Evolutionary conservation across 768 basidiomycete genomes (phyloP).

Genomic region (Lactarius hengduanensis): DNA sequence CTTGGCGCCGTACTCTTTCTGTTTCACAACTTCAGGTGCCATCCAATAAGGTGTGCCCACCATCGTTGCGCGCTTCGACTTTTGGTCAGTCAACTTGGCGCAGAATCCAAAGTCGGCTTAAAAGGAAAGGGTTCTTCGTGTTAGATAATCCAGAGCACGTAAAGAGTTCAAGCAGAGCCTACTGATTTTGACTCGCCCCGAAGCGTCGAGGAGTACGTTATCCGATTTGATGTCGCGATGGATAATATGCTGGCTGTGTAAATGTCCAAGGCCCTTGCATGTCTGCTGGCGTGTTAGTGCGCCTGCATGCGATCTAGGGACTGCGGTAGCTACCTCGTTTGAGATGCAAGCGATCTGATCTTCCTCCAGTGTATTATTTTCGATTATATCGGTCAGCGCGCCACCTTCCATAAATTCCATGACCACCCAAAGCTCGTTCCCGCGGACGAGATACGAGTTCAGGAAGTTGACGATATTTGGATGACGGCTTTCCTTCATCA

Average conservation of each 20-base stretch:
- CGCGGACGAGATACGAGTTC: slow-evolving; percentile 86
- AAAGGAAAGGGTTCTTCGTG: not conserved
- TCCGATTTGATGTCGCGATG: slow-evolving; percentile 98
- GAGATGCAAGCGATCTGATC: slow-evolving; percentile 93
- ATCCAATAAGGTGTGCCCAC: slow-evolving; percentile 99
- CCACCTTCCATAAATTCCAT: slow-evolving; percentile 99
- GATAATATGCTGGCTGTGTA: slow-evolving; percentile 93
- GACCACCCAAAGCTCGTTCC: slow-evolving; percentile 91
- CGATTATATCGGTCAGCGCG: slow-evolving; percentile 95
- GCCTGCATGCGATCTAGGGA: not conserved
- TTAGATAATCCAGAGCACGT: not conserved
- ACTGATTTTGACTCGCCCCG: slow-evolving; percentile 98
- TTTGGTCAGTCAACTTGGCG: slow-evolving; percentile 93
- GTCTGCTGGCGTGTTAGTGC: slow-evolving; percentile 51
- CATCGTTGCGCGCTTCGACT: slow-evolving; percentile 98
- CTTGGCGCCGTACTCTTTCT: slow-evolving; percentile 95
- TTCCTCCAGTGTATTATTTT: slow-evolving; percentile 93
- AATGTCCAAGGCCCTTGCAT: slow-evolving; percentile 89
- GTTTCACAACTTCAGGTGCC: slow-evolving; percentile 98
- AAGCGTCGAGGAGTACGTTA: slow-evolving; percentile 89
- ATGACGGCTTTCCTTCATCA: slow-evolving; percentile 98
- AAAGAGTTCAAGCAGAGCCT: slow-evolving; percentile 37
- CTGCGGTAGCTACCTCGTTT: slow-evolving; percentile 65
- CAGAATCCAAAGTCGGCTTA: slow-evolving; percentile 96
- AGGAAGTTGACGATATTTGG: slow-evolving; percentile 97